Conservation (phyloP, 345 rosid species). For the Citrus mangshanensis region DNA sequence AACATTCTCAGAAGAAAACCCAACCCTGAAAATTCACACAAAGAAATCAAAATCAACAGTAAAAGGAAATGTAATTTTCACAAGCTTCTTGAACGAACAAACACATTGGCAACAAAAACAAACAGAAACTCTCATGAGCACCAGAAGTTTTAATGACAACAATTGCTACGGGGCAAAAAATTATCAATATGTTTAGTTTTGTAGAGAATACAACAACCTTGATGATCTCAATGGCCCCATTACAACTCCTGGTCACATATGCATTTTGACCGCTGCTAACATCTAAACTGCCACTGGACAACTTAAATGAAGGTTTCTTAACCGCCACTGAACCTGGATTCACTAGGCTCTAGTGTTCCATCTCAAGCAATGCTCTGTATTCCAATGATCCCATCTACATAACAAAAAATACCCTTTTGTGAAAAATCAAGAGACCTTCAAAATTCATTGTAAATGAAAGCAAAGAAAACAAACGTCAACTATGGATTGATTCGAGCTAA, state of each 20-base stretch:
- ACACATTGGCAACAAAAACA: neutral
- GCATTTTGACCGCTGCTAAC: neutral
- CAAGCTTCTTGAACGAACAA: neutral
- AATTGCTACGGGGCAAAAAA: slow-evolving; percentile 35
- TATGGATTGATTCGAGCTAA: slow-evolving; percentile 12
- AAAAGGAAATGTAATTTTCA: neutral
- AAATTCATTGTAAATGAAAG: neutral
- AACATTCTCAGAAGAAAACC: slow-evolving; percentile 47
- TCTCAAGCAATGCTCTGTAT: slow-evolving; percentile 10
- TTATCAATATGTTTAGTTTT: slow-evolving; percentile 29
- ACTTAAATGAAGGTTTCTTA: neutral
- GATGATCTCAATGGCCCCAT: slow-evolving; percentile 17
- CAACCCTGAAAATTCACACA: slow-evolving; percentile 25
- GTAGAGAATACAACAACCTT: slow-evolving; percentile 26
- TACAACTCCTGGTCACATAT: neutral
- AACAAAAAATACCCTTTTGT: slow-evolving; percentile 5
- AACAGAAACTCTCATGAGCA: slow-evolving; percentile 23
- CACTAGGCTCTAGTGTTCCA: neutral
- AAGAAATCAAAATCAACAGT: neutral
- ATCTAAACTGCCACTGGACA: neutral
- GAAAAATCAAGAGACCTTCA: neutral
- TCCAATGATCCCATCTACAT: slow-evolving; percentile 19
- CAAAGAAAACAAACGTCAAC: slow-evolving; percentile 20
- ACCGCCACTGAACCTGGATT: neutral
- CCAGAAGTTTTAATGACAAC: slow-evolving; percentile 16